A percentile compares a stretch with the other conserved stretches of the same genome.
These are phyloP conservation scores for Colletotrichum sp. DNA, from an alignment of 2,329 filamentous ascomycete species.

Conservation along the genomic window DNA sequence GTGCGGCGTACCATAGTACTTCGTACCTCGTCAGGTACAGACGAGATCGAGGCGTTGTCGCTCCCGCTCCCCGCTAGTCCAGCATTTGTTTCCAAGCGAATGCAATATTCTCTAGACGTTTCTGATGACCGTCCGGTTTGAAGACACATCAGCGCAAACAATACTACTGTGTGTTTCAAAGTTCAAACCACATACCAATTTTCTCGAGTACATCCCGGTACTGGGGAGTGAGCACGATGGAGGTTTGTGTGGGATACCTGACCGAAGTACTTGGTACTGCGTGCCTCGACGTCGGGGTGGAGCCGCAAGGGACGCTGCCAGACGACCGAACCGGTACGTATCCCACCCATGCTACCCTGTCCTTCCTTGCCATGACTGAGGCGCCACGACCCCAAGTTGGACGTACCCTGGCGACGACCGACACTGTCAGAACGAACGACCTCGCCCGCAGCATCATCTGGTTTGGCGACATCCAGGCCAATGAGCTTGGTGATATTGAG, in stretches of 20 bases:
- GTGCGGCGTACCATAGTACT: neutral
- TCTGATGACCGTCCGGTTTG: slow-evolving; percentile 17
- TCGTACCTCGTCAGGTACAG: neutral
- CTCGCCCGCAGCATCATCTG: neutral
- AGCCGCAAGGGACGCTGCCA: slow-evolving; percentile 15
- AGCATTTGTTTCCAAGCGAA: neutral
- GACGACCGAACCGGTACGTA: neutral
- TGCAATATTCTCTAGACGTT: slow-evolving; percentile 11
- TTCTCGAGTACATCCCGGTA: neutral
- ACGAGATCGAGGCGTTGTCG: neutral
- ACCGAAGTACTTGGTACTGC: neutral
- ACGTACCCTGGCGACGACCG: neutral
- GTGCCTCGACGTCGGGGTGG: neutral
- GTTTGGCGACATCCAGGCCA: neutral
- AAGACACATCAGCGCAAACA: slow-evolving; percentile 20
- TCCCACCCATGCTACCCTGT: neutral
- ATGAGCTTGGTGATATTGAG: neutral
- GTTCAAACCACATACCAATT: slow-evolving; percentile 12
- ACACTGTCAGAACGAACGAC: neutral
- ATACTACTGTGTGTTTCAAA: slow-evolving; percentile 20
- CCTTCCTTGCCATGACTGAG: neutral
- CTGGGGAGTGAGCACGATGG: neutral
- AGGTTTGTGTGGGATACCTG: neutral
- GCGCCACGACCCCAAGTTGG: neutral
- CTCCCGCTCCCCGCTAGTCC: neutral